Conservation (phyloP, 2,329 filamentous ascomycete genomes). For the Aureobasidium sp. region DNA sequence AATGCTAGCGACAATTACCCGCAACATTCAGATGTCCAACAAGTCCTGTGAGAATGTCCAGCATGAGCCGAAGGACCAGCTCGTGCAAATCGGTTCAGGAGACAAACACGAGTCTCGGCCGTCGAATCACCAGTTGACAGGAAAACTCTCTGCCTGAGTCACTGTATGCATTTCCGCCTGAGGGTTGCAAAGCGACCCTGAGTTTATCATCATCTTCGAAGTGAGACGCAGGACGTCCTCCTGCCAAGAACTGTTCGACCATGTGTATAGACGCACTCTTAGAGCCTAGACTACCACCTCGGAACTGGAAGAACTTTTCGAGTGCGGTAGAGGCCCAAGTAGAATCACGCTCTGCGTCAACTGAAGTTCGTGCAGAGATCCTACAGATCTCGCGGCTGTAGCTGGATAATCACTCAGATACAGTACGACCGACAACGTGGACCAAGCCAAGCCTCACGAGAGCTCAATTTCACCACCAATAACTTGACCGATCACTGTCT, state of each 20-base stretch:
- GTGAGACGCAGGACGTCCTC: too few relatives aligned
- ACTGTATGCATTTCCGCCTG: too few relatives aligned
- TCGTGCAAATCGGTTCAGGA: neutral
- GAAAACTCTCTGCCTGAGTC: too few relatives aligned
- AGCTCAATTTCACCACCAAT: constrained; percentile 6
- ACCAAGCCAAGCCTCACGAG: neutral
- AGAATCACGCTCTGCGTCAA: neutral
- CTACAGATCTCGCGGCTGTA: neutral
- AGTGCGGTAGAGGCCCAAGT: too few relatives aligned
- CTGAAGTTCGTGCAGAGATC: neutral
- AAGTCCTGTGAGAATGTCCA: neutral
- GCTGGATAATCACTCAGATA: neutral
- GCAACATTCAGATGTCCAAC: neutral
- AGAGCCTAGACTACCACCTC: too few relatives aligned
- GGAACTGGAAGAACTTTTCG: too few relatives aligned
- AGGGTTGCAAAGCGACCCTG: too few relatives aligned
- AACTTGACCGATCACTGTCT: neutral
- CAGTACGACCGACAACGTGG: neutral
- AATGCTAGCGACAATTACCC: too few relatives aligned
- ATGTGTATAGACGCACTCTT: too few relatives aligned
- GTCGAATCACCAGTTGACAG: too few relatives aligned
- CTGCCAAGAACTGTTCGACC: too few relatives aligned
- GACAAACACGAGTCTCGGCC: neutral
- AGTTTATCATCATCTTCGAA: too few relatives aligned
- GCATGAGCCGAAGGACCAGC: neutral